Base-by-base conservation (phyloP, 495 filamentous ascomycete species). In the Astrocystis sublimbata region DNA sequence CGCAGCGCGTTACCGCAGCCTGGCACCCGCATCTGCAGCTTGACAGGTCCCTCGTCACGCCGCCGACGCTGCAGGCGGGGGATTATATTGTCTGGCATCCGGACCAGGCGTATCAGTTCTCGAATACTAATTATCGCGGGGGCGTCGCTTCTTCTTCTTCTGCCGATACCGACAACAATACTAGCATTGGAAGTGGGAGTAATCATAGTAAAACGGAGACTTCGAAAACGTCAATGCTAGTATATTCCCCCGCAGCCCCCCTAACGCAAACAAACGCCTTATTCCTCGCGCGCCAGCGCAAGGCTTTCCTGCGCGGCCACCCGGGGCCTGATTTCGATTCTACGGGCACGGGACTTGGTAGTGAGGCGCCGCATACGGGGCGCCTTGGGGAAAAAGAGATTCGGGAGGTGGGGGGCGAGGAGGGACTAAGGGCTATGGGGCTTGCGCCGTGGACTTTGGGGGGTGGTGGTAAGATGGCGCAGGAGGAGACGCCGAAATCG, bases 51-150 rank as follows among this genome's bases (percentile, higher is more conserved):
- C 94, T 97, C 83, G 83, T 93, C 21, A 88, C 90, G 50, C 80
- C 93, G 1, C 92, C 92, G 5, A 81, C 80, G 9, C 86, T 96
- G 15, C 80, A 83, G 35, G 92, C 91, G 0, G 92, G 92, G 47
- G 92, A 97, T 74, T 96, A 90, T 75, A 92, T 97, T 10, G 83
- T 89, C 55, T 97, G 92, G 93, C 93, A 97, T 74, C 93, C 91
- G 58, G 92, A 96, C 62, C 85, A 74, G 53, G 73, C 74, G 13
- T 81, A 81, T 65, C 76, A 78, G 62, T 78, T 81, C 72, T 76
- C 77, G 46, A 73, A 73, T 58, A 75, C 75, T 64, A 74, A 76
- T 64, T 73, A 75, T 69, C 66, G 72, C 65, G 70, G 65, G 62
- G 69, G 60, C 40, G 70, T 67, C 59, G 73, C 74, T 55, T 68